phyloP scores from a whole-genome alignment of 2,329 filamentous ascomycete species.

The Epichloe aotearoae region DNA sequence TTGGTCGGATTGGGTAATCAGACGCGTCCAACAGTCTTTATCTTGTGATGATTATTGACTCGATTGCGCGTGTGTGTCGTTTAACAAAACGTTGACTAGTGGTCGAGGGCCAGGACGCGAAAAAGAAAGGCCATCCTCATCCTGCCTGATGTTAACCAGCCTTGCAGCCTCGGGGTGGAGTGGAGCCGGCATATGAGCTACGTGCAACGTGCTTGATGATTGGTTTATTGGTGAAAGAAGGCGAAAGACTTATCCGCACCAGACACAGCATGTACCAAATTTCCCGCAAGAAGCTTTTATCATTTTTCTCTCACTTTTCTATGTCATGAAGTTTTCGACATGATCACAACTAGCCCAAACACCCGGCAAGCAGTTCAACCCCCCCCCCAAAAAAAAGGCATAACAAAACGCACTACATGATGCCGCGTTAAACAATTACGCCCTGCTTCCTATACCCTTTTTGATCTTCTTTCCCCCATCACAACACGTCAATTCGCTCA shows the following conservation, averaged over 20 bases:
- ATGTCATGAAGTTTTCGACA: no score
- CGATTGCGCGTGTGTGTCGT: not conserved
- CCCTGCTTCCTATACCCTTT: no score
- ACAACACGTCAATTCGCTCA: not conserved
- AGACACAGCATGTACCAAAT: no score
- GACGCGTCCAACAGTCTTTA: not conserved
- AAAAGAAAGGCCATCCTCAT: slow-evolving; percentile 1
- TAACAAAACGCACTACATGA: no score
- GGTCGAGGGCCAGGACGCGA: slow-evolving; percentile 6
- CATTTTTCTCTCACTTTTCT: no score
- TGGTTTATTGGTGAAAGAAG: no score
- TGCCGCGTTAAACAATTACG: no score
- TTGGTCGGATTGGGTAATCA: not conserved
- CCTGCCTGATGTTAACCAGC: not conserved
- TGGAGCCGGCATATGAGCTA: not conserved
- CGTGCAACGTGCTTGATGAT: not conserved
- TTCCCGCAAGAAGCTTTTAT: no score
- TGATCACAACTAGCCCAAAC: not conserved
- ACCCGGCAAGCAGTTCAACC: not conserved
- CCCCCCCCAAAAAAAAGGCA: no score
- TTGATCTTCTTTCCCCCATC: no score
- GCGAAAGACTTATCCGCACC: no score
- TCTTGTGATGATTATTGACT: not conserved
- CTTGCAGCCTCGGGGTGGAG: slow-evolving; percentile 4
- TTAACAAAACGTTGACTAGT: not conserved